These are phyloP conservation scores for Lasiodiplodia theobromae DNA, from an alignment of 2,329 filamentous ascomycete species.

Conservation along the genomic window DNA sequence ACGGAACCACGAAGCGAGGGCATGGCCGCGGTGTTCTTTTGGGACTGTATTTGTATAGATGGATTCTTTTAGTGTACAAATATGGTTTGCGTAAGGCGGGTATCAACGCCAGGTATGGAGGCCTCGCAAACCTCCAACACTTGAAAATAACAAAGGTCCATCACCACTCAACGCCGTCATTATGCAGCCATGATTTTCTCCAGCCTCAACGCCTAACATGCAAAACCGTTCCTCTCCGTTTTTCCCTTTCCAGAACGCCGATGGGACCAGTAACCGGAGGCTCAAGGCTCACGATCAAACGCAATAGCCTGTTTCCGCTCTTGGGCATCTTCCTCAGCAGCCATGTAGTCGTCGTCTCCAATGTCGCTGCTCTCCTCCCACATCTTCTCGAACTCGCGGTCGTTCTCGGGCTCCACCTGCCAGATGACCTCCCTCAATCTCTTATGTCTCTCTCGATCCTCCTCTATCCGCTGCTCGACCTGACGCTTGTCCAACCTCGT, in stretches of 20 bases:
- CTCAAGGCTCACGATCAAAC: constrained; percentile 38
- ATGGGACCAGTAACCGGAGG: not conserved
- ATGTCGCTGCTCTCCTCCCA: constrained; percentile 90
- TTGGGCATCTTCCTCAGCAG: constrained; percentile 75
- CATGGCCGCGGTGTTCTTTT: constrained; percentile 28
- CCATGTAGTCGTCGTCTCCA: constrained; percentile 83
- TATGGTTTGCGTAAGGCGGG: constrained; percentile 37
- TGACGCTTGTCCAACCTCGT: constrained; percentile 79
- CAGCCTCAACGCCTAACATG: constrained; percentile 2
- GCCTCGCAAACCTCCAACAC: constrained; percentile 37
- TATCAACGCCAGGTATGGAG: constrained; percentile 13
- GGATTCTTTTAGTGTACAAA: constrained; percentile 46
- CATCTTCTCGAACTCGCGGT: constrained; percentile 78
- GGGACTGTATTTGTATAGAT: constrained; percentile 44
- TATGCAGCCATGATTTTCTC: constrained; percentile 5
- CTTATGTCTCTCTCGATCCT: constrained; percentile 95
- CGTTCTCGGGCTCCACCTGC: constrained; percentile 73
- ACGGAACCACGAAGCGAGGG: constrained; percentile 14
- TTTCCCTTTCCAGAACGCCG: constrained; percentile 11
- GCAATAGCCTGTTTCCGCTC: constrained; percentile 60
- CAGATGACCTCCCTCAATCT: constrained; percentile 89
- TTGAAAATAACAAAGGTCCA: constrained; percentile 30
- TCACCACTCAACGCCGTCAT: constrained; percentile 27
- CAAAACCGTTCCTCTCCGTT: not conserved
- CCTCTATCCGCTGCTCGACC: constrained; percentile 95